These are phyloP conservation scores for Citrus australasica DNA, from an alignment of 345 rosid species.

Conservation along the genomic window DNA sequence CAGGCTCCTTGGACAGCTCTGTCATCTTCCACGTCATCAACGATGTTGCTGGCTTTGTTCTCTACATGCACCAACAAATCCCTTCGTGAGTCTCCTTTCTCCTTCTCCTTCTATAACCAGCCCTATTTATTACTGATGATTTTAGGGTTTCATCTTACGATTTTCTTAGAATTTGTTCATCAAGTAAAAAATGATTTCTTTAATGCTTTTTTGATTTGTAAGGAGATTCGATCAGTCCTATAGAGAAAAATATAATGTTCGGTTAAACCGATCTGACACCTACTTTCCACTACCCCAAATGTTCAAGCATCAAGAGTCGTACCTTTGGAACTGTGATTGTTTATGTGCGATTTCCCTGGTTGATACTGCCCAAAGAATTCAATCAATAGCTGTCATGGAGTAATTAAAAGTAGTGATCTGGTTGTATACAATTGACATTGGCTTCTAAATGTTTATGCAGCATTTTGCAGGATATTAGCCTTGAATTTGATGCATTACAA, in stretches of 20 bases:
- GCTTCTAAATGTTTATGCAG: slow-evolving; percentile 28
- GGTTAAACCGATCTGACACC: background rate
- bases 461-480: slow-evolving; percentile 65
- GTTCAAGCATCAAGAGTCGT: background rate
- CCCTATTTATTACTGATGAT: background rate
- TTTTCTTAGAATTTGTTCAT: background rate
- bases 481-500: slow-evolving; percentile 52
- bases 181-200: background rate
- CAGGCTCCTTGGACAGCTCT: slow-evolving; percentile 46
- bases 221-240: background rate
- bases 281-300: background rate
- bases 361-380: background rate
- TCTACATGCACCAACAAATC: slow-evolving; percentile 97
- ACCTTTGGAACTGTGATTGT: background rate
- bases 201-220: background rate
- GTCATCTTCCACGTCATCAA: slow-evolving; percentile 59
- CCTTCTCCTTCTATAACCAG: background rate
- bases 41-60: slow-evolving; percentile 64
- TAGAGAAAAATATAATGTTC: background rate
- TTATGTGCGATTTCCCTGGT: background rate
- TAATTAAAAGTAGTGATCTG: background rate
- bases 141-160: background rate
- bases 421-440: background rate
- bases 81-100: slow-evolving; percentile 55
- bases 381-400: background rate